These are phyloP conservation scores for Picochlorum sp. DNA, from an alignment of 139 green algal species.

Conservation along the genomic window DNA sequence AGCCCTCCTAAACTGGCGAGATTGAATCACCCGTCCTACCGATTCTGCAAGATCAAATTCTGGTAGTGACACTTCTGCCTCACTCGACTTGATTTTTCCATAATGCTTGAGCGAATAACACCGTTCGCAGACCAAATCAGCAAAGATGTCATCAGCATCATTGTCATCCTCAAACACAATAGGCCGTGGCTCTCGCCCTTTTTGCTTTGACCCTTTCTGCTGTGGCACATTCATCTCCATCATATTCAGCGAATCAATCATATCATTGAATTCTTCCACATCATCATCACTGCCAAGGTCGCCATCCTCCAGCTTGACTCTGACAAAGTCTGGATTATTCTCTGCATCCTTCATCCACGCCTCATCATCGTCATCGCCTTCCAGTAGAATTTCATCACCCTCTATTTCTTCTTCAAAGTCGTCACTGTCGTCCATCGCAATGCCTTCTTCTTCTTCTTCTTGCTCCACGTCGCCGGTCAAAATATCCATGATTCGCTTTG, in stretches of 20 bases:
- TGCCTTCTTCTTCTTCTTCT: neutral
- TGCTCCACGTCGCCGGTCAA: neutral
- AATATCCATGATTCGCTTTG: slow-evolving; percentile 38
- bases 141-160: slow-evolving; percentile 16
- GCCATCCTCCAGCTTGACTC: neutral
- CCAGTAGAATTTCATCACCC: neutral
- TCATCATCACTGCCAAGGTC: neutral
- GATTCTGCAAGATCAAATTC: slow-evolving; percentile 72
- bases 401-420: neutral
- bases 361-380: slow-evolving; percentile 1
- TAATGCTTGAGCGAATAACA: slow-evolving; percentile 83
- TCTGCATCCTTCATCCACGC: neutral
- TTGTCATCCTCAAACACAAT: neutral
- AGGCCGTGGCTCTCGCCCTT: neutral
- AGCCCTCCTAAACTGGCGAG: slow-evolving; percentile 63
- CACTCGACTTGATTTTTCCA: slow-evolving; percentile 52
- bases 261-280: neutral
- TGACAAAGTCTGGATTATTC: neutral
- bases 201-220: neutral
- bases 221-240: neutral
- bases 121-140: slow-evolving; percentile 68
- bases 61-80: slow-evolving; percentile 55
- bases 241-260: neutral
- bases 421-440: neutral
- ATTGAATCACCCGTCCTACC: slow-evolving; percentile 65